Conservation (phyloP, 2,329 filamentous ascomycete genomes). For the Colletotrichum godetiae region DNA sequence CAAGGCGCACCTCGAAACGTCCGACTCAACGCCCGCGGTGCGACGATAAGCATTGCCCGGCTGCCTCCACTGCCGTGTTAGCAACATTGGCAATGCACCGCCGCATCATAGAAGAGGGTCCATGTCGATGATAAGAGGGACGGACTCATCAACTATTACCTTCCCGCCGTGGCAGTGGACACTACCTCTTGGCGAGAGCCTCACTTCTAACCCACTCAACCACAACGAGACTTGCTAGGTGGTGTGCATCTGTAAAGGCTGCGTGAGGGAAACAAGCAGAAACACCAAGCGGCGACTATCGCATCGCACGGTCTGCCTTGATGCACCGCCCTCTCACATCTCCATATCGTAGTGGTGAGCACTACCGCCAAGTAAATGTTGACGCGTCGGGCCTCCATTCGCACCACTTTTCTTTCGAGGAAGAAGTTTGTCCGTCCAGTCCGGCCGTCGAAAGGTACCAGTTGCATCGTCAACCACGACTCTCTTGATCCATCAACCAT, state of each 20-base stretch:
- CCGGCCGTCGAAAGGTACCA: neutral
- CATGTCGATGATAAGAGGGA: neutral
- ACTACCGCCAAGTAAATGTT: neutral
- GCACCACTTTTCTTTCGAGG: neutral
- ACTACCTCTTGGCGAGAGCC: constrained; percentile 29
- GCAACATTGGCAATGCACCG: constrained; percentile 3
- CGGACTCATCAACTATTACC: neutral
- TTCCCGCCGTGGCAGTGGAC: neutral
- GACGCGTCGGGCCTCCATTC: neutral
- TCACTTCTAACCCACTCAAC: neutral
- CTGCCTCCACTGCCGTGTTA: constrained; percentile 19
- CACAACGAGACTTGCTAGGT: neutral
- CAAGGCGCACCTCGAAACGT: constrained; percentile 30
- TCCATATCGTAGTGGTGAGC: neutral
- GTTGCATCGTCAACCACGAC: neutral
- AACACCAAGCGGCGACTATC: neutral
- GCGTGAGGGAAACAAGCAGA: neutral
- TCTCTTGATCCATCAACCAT: neutral
- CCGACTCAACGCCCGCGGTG: constrained; percentile 1
- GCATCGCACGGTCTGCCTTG: neutral
- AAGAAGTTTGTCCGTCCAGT: neutral
- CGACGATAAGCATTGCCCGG: constrained; percentile 24
- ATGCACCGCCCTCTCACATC: neutral
- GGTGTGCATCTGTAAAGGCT: neutral
- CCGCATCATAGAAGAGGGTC: neutral